Evolutionary conservation across 1,284 basidiomycete species (phyloP).

Genomic region (Rhodotorula sp.): DNA sequence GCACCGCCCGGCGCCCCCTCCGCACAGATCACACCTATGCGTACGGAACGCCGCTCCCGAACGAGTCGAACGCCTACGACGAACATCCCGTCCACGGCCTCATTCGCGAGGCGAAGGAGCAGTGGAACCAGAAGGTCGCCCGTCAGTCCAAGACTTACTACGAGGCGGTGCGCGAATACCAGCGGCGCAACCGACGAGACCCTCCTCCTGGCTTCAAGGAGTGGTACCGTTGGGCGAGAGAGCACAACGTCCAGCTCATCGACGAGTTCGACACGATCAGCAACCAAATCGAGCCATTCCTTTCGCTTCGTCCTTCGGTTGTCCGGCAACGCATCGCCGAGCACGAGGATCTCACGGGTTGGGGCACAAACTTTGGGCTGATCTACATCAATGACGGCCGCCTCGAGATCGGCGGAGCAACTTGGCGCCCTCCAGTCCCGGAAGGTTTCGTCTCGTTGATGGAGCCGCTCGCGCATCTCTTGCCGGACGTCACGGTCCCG

Average conservation of each 20-base stretch:
- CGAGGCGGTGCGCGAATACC: conserved; percentile 41
- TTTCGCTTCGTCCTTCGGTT: conserved; percentile 27
- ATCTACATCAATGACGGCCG: conserved; percentile 19
- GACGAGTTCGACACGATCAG: conserved; percentile 44
- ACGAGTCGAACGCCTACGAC: conserved; percentile 11
- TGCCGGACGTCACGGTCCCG: conserved; percentile 26
- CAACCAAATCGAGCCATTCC: conserved; percentile 31
- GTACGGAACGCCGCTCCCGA: neutral
- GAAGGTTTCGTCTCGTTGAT: conserved; percentile 10
- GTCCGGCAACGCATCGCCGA: conserved; percentile 19
- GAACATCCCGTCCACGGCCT: conserved; percentile 36
- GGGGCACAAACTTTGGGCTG: neutral
- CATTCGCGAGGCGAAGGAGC: conserved; percentile 17
- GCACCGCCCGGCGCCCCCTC: neutral
- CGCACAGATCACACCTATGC: neutral
- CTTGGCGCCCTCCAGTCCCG: conserved; percentile 4
- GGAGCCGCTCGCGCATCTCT: conserved; percentile 21
- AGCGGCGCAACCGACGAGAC: conserved; percentile 29
- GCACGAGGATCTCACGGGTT: conserved; percentile 21
- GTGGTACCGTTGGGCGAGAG: conserved; percentile 35
- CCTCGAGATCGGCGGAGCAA: conserved; percentile 15
- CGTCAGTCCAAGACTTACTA: conserved; percentile 25
- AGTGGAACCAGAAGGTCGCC: conserved; percentile 25
- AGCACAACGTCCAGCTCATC: conserved; percentile 37
- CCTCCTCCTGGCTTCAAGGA: conserved; percentile 41